phyloP scores from a whole-genome alignment of 208 protist species.

The Leptomonas pyrrhocoris region DNA sequence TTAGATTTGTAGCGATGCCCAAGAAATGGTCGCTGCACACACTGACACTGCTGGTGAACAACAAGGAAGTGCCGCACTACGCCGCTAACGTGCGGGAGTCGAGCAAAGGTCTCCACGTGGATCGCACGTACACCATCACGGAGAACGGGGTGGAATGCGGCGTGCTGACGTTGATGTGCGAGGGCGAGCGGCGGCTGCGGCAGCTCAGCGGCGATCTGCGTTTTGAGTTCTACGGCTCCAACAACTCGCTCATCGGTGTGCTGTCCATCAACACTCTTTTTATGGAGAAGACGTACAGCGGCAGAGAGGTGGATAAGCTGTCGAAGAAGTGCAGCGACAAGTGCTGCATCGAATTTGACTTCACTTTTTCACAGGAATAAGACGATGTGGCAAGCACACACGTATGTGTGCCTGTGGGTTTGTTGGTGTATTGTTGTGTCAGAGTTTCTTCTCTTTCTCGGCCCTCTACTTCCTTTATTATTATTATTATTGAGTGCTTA shows the following conservation, averaged over 20 bases:
- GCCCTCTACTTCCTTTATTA: too few relatives aligned
- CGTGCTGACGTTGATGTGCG: constrained; percentile 16
- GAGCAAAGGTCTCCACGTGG: background rate
- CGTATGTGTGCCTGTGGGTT: background rate
- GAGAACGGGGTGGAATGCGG: constrained; percentile 18
- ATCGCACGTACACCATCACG: constrained; percentile 6
- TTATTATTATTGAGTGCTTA: too few relatives aligned
- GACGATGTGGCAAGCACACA: background rate
- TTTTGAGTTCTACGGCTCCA: constrained; percentile 34
- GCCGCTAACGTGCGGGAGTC: constrained; percentile 19
- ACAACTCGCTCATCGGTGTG: constrained; percentile 31
- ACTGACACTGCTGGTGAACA: constrained; percentile 26
- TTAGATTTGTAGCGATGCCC: constrained; percentile 30
- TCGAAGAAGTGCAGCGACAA: constrained; percentile 37
- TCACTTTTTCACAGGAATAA: background rate
- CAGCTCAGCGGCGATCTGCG: constrained; percentile 34
- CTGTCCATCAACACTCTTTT: constrained; percentile 62
- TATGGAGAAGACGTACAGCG: constrained; percentile 41
- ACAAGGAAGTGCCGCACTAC: constrained; percentile 13
- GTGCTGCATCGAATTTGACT: constrained; percentile 33
- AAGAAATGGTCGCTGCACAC: constrained; percentile 29
- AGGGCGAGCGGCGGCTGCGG: constrained; percentile 14
- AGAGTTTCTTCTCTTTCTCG: too few relatives aligned
- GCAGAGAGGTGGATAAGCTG: constrained; percentile 47
- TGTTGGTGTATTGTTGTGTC: background rate